phyloP scores from a whole-genome alignment of 2,329 filamentous ascomycete species.

The Neurospora crassa region DNA sequence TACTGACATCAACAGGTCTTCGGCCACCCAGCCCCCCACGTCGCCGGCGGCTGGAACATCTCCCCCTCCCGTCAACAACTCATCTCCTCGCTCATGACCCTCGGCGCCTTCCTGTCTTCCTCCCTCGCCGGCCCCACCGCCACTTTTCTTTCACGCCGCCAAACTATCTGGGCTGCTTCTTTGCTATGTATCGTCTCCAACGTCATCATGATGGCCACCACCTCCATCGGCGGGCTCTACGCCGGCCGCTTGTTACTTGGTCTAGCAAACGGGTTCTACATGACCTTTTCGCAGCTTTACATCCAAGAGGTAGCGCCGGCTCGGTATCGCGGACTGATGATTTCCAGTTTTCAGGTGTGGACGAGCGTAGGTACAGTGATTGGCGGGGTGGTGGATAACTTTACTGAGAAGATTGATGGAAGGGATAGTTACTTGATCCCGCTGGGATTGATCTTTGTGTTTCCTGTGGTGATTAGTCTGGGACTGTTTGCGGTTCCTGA shows the following conservation, averaged over 20 bases:
- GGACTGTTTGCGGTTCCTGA: constrained; percentile 30
- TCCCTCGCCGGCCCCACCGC: constrained; percentile 31
- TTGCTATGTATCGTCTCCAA: constrained; percentile 41
- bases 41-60: constrained; percentile 34
- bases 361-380: constrained; percentile 28
- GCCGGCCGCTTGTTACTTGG: constrained; percentile 45
- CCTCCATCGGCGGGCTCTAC: constrained; percentile 42
- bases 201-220: constrained; percentile 48
- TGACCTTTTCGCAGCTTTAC: constrained; percentile 38
- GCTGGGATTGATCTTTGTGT: constrained; percentile 29
- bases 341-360: constrained; percentile 26
- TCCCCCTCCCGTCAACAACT: constrained; percentile 34
- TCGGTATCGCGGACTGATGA: constrained; percentile 24
- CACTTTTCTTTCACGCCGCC: constrained; percentile 22
- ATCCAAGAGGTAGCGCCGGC: constrained; percentile 25
- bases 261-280: constrained; percentile 46
- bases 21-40: constrained; percentile 26
- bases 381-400: constrained; percentile 42
- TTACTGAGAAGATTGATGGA: constrained; percentile 26
- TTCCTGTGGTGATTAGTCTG: constrained; percentile 27
- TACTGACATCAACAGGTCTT: constrained; percentile 22
- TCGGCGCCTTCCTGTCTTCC: constrained; percentile 36
- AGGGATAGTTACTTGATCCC: constrained; percentile 31
- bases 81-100: constrained; percentile 38
- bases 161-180: constrained; percentile 36